Base-by-base conservation (phyloP, 2,329 filamentous ascomycete species). In the Apiospora pterosperma region DNA sequence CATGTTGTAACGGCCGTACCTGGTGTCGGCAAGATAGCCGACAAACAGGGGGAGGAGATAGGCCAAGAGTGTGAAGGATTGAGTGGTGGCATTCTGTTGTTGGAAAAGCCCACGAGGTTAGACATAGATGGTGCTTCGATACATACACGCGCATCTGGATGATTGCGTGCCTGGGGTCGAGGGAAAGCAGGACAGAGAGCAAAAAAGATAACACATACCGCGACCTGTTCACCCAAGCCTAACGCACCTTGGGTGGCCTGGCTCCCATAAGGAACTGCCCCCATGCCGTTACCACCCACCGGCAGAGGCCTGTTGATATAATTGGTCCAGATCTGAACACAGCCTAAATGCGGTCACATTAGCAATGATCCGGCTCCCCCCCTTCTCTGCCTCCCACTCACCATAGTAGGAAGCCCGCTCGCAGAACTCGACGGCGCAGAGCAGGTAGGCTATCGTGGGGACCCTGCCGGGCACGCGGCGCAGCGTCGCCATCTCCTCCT, bases 1-100 rank as follows among this genome's bases (percentile, higher is more conserved):
- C 42, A 91, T 90, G 69, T 83, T 83, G 79, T 89, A 93, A 66
- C 90, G 89, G 64, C 91, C 91, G 55, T 85, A 85, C 69, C 87
- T 88, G 64, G 89, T 83, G 75, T 94, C 91, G 48, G 90, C 88
- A 12, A 90, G 70, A 74, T 81, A 87, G n/a, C 80, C 82, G 62
- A 82, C 80, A 5, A 86, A 58, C 34, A 89, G 79, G 0, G 87
- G 87, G 12, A 88, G 76, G 5, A 82, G 75, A 68, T 88, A 90
- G 1, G 85, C 81, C 38, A 89, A 73, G 68, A 90, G 82, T 64
- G 75, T 82, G 77, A 85, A 88, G 25, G 83, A 83, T 66, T 88
- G 79, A 4, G 75, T 77, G 31, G 86, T 78, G 10, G 84, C 84
- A 39, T 83, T 84, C 61, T 62, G 16, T 25, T 16, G 38, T 31